These are phyloP conservation scores for Aureobasidium sp. DNA, from an alignment of 2,329 filamentous ascomycete genomes.

Conservation along the genomic window DNA sequence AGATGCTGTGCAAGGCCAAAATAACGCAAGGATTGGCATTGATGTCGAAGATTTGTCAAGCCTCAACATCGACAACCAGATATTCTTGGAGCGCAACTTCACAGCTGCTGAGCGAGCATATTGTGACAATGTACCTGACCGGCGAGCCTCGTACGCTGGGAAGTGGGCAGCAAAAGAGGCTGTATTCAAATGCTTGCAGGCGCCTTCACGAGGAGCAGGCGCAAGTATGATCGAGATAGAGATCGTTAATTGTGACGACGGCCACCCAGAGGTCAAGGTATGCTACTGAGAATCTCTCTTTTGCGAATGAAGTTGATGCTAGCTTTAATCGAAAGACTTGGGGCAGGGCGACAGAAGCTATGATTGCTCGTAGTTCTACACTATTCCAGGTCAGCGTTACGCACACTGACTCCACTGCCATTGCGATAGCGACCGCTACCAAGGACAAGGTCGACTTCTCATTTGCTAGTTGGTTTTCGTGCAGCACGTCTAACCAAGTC, in stretches of 20 bases:
- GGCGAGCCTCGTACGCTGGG: not conserved
- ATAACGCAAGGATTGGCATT: not conserved
- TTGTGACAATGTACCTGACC: not conserved
- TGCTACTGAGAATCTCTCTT: too few species aligned
- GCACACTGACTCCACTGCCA: too few species aligned
- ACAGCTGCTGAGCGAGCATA: not conserved
- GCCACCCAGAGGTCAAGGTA: not conserved
- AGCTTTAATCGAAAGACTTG: too few species aligned
- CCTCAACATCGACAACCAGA: not conserved
- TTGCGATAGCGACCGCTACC: too few species aligned
- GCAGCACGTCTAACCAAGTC: too few species aligned
- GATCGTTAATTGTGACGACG: not conserved
- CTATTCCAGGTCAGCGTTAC: too few species aligned
- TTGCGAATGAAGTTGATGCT: too few species aligned
- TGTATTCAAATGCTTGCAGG: not conserved
- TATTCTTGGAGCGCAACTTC: not conserved
- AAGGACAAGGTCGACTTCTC: too few species aligned
- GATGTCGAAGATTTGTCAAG: not conserved
- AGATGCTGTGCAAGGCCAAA: not conserved
- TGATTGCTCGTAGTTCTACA: too few species aligned
- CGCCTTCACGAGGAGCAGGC: not conserved
- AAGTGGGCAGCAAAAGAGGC: not conserved
- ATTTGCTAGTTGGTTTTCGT: too few species aligned
- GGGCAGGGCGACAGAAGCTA: too few species aligned
- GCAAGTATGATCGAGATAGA: not conserved